phyloP scores from a whole-genome alignment of 192 early-diverging fungal genomes.

The Coemansia sp. region DNA sequence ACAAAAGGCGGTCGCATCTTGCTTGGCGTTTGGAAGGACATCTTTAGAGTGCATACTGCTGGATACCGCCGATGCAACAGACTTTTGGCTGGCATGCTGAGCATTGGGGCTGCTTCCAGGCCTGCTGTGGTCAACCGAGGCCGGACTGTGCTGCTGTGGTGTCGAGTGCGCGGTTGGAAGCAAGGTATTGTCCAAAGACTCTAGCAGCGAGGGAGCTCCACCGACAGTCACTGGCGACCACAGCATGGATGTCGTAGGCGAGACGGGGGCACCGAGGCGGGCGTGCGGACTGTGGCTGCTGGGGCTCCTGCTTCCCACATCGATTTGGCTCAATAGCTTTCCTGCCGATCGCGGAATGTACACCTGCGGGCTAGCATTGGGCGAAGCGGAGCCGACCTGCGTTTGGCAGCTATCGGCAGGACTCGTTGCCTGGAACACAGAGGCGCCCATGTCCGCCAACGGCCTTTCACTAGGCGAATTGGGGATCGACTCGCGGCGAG shows the following conservation, averaged over 20 bases:
- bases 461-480: not conserved
- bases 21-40: not conserved
- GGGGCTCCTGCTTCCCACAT: not conserved
- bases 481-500: slow-evolving; percentile 1
- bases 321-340: slow-evolving; percentile 10
- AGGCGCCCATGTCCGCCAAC: not conserved
- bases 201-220: not conserved
- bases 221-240: slow-evolving; percentile 3
- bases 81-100: slow-evolving; percentile 4
- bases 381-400: not conserved
- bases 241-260: not conserved
- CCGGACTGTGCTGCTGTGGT: slow-evolving; percentile 23
- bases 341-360: slow-evolving; percentile 26
- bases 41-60: not conserved
- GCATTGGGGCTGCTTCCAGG: slow-evolving; percentile 9
- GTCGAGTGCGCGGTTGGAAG: not conserved
- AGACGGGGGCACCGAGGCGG: not conserved
- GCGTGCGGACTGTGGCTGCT: not conserved
- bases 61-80: not conserved
- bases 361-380: not conserved
- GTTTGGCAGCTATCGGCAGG: not conserved
- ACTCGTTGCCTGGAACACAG: not conserved
- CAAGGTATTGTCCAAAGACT: not conserved
- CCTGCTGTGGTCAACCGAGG: slow-evolving; percentile 6
- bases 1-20: not conserved